Evolutionary conservation across 1,284 basidiomycete species (phyloP).

Genomic region (Volvariella surrecta): DNA sequence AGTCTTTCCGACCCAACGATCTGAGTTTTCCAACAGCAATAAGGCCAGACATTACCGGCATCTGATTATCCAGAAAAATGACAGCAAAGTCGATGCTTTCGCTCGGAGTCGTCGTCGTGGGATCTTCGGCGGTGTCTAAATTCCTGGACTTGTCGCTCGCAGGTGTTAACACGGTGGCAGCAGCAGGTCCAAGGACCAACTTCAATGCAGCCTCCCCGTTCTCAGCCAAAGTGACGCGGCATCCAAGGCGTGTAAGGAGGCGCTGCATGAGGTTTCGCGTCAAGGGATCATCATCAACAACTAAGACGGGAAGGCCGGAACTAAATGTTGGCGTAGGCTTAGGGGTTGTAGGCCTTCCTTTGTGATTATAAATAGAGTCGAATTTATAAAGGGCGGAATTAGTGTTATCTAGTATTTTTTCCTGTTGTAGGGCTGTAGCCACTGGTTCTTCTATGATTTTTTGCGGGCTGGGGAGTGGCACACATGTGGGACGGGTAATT

Average conservation of each 20-base stretch:
- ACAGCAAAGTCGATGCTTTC: slow-evolving; percentile 42
- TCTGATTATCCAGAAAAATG: slow-evolving; percentile 83
- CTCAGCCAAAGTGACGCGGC: slow-evolving; percentile 74
- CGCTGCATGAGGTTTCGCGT: slow-evolving; percentile 80
- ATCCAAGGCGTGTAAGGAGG: slow-evolving; percentile 73
- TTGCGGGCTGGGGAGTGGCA: slow-evolving; percentile 29
- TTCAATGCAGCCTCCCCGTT: slow-evolving; percentile 80
- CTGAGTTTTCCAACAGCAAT: slow-evolving; percentile 63
- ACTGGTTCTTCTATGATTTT: slow-evolving; percentile 15
- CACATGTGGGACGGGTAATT: slow-evolving; percentile 27
- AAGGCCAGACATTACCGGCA: slow-evolving; percentile 78
- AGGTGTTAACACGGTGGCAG: slow-evolving; percentile 19
- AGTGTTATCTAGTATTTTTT: too few species aligned
- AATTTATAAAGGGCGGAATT: too few species aligned
- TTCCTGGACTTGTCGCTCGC: slow-evolving; percentile 25
- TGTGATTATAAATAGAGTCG: too few species aligned
- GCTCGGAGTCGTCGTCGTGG: slow-evolving; percentile 4
- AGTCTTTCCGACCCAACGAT: slow-evolving; percentile 57
- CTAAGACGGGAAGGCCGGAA: slow-evolving; percentile 48
- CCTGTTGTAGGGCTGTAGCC: too few species aligned
- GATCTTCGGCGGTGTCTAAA: slow-evolving; percentile 19
- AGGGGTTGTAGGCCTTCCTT: too few species aligned
- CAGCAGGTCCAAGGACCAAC: slow-evolving; percentile 45
- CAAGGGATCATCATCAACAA: slow-evolving; percentile 73
- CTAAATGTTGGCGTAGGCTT: too few species aligned